Percentiles rank a stretch among this genome's conserved stretches.
Conservation (phyloP, 2,329 filamentous ascomycete species). For the Pyrenophora graminea region DNA sequence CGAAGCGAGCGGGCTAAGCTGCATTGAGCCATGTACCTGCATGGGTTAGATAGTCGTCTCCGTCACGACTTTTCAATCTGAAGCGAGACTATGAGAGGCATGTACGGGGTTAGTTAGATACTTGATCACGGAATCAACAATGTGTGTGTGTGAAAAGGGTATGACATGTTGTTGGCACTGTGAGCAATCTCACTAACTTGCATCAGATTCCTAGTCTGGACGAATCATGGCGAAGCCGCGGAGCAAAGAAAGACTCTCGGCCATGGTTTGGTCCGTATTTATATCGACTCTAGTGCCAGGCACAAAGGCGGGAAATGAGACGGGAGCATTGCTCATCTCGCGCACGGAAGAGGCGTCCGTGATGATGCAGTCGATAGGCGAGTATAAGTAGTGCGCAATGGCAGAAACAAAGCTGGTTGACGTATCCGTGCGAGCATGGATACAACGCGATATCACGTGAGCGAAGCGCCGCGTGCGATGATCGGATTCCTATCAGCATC, state of each 20-base stretch:
- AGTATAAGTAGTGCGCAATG: not conserved
- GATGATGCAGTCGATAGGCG: slow-evolving; percentile 3
- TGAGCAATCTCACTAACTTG: not conserved
- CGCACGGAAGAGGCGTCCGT: not conserved
- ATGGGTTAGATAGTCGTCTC: slow-evolving; percentile 5
- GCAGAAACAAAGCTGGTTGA: slow-evolving; percentile 10
- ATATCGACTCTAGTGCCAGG: slow-evolving; percentile 4
- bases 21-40: not conserved
- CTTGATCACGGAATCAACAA: not conserved
- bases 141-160: not conserved
- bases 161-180: not conserved
- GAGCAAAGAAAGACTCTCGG: too few species aligned
- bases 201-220: not conserved
- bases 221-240: not conserved
- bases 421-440: slow-evolving; percentile 3
- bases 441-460: slow-evolving; percentile 19
- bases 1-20: slow-evolving; percentile 11
- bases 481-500: slow-evolving; percentile 1
- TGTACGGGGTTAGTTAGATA: too few species aligned
- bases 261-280: not conserved
- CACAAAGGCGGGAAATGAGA: slow-evolving; percentile 6
- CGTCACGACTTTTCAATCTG: slow-evolving; percentile 10
- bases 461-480: slow-evolving; percentile 3
- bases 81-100: not conserved
- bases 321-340: slow-evolving; percentile 3